Conservation (phyloP, 2,329 filamentous ascomycete species). For the Aspergillus luchuensis region DNA sequence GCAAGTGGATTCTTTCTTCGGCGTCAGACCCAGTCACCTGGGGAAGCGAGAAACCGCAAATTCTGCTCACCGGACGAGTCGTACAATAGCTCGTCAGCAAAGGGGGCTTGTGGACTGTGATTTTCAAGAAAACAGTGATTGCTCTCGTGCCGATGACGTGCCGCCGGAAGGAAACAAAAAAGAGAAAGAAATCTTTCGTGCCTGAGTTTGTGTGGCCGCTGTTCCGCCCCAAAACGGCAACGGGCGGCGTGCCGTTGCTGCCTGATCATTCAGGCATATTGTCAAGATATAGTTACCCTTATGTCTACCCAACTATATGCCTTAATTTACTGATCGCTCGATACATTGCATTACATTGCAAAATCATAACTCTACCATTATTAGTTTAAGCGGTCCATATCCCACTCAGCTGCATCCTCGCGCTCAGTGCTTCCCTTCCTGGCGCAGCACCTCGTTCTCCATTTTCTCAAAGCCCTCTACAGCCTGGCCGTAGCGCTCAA, state of each 20-base stretch:
- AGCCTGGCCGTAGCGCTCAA: conserved; percentile 75
- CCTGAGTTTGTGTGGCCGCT: conserved; percentile 12
- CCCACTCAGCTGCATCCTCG: not conserved
- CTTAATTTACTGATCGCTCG: not conserved
- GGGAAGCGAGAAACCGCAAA: not conserved
- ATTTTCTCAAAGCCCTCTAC: conserved; percentile 75
- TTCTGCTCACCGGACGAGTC: not conserved
- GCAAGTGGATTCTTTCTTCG: not conserved
- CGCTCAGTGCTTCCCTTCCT: conserved; percentile 23
- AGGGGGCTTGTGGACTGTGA: not conserved
- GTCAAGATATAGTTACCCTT: not conserved
- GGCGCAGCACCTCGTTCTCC: conserved; percentile 66
- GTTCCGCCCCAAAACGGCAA: conserved; percentile 8
- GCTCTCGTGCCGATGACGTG: not conserved
- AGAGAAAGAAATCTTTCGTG: not conserved
- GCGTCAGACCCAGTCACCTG: conserved; percentile 4
- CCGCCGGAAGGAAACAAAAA: conserved; percentile 2
- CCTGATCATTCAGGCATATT: not conserved
- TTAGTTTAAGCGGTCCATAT: not conserved
- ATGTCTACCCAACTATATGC: not conserved
- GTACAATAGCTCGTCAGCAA: not conserved
- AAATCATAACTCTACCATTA: not conserved
- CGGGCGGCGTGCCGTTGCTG: conserved; percentile 4
- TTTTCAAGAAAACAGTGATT: not conserved
- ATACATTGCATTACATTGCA: not conserved